Evolutionary conservation across 805 yeast species (phyloP).

Genomic region (Cyberlindnera bimundalis): DNA sequence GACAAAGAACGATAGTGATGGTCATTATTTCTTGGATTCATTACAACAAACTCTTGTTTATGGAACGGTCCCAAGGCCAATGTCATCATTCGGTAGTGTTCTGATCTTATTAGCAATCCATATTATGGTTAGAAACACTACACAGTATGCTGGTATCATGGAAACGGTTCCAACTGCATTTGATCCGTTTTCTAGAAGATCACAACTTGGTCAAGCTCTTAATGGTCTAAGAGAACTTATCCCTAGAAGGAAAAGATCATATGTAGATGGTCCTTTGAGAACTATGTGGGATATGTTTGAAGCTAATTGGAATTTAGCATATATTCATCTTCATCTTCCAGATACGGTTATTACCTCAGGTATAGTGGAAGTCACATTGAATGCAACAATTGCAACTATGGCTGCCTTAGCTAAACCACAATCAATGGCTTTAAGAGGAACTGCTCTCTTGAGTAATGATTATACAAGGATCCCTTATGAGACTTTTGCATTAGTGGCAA

Average conservation of each 20-base stretch:
- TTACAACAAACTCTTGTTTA: conserved; percentile 1
- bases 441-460: not conserved
- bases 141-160: not conserved
- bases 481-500: not conserved
- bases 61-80: conserved; percentile 1
- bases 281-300: conserved; percentile 2
- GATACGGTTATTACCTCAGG: conserved; percentile 2
- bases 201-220: conserved; percentile 1
- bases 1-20: not conserved
- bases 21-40: not conserved
- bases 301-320: not conserved
- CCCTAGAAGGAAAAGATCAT: not conserved
- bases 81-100: not conserved
- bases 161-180: not conserved
- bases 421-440: not conserved
- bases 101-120: not conserved
- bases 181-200: conserved; percentile 2
- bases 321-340: conserved; percentile 1
- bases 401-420: conserved; percentile 1
- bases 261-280: not conserved
- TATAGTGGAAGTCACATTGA: not conserved
- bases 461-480: not conserved
- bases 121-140: conserved; percentile 1
- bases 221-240: not conserved
- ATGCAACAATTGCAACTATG: not conserved